Percentiles rank a stretch among this genome's conserved stretches.
Evolutionary conservation across 2,329 filamentous ascomycete species (phyloP).

Genomic region (Aspergillus aculeatus): DNA sequence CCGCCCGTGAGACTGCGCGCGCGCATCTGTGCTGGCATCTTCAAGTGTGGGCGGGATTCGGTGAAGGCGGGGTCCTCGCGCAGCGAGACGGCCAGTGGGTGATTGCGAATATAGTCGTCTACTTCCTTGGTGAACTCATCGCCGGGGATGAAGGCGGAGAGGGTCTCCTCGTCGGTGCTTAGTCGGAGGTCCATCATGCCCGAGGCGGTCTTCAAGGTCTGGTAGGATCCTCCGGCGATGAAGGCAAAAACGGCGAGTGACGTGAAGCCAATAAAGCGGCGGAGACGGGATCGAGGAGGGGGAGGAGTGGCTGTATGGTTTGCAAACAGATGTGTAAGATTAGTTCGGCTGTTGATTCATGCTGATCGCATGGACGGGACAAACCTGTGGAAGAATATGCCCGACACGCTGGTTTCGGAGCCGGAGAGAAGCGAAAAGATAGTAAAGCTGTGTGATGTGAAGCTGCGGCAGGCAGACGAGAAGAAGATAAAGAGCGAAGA

Average conservation of each 20-base stretch:
- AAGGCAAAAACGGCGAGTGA: slow-evolving; percentile 37
- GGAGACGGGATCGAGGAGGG: slow-evolving; percentile 27
- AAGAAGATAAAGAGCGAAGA: slow-evolving; percentile 7
- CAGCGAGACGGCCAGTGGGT: slow-evolving; percentile 70
- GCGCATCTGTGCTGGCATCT: slow-evolving; percentile 71
- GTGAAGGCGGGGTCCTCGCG: slow-evolving; percentile 65
- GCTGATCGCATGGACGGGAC: background rate
- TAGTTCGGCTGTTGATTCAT: background rate
- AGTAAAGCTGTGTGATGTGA: background rate
- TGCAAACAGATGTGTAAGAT: background rate
- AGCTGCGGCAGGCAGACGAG: background rate
- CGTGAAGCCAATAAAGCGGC: slow-evolving; percentile 38
- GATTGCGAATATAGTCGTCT: slow-evolving; percentile 70
- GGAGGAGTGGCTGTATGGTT: slow-evolving; percentile 17
- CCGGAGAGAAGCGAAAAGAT: background rate
- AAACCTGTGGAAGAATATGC: slow-evolving; percentile 1
- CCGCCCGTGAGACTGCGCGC: slow-evolving; percentile 78
- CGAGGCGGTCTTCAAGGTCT: slow-evolving; percentile 26
- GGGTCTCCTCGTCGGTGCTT: slow-evolving; percentile 70
- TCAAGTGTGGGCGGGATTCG: slow-evolving; percentile 82
- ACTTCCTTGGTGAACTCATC: slow-evolving; percentile 58
- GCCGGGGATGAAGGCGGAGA: slow-evolving; percentile 61
- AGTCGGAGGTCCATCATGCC: slow-evolving; percentile 38
- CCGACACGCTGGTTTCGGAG: background rate
- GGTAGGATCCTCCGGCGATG: slow-evolving; percentile 29